Conservation (phyloP, 495 filamentous ascomycete genomes). For the Hyaloscypha bicolor region DNA sequence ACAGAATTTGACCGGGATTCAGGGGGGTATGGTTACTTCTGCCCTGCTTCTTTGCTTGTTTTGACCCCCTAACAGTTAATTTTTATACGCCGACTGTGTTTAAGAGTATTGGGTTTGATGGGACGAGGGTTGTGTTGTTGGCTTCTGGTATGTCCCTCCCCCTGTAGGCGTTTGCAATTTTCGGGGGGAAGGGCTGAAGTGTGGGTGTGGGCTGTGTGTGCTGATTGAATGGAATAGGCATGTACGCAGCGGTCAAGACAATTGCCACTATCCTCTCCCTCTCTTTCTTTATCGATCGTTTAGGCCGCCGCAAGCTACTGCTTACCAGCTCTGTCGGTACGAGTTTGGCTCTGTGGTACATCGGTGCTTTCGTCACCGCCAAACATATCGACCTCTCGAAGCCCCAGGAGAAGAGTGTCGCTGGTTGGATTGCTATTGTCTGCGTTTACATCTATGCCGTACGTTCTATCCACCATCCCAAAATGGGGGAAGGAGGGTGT, state of each 20-base stretch:
- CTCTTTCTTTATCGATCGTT: constrained; percentile 50
- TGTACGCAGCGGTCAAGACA: constrained; percentile 51
- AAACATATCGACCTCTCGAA: constrained; percentile 44
- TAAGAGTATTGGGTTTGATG: constrained; percentile 56
- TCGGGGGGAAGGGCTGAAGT: not conserved
- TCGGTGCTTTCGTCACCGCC: constrained; percentile 64
- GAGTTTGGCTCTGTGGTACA: constrained; percentile 63
- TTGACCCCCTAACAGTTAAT: constrained; percentile 46
- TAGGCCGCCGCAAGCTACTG: constrained; percentile 65
- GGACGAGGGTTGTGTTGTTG: constrained; percentile 49
- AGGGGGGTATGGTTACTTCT: not conserved
- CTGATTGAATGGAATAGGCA: constrained; percentile 10
- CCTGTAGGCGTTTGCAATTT: constrained; percentile 22
- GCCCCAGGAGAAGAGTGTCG: constrained; percentile 42
- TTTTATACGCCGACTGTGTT: constrained; percentile 66
- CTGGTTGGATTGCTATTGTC: constrained; percentile 66
- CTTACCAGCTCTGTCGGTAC: constrained; percentile 70
- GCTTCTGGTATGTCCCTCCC: constrained; percentile 53
- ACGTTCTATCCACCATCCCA: not conserved
- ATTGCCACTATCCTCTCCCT: constrained; percentile 63
- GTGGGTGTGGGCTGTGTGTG: not conserved
- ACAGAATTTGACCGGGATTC: constrained; percentile 65
- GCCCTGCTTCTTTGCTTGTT: no score
- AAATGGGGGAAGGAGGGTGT: constrained; percentile 39
- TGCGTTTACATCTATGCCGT: constrained; percentile 64